Base-by-base conservation (phyloP, 257 asterid genomes). In the Plantago major region DNA sequence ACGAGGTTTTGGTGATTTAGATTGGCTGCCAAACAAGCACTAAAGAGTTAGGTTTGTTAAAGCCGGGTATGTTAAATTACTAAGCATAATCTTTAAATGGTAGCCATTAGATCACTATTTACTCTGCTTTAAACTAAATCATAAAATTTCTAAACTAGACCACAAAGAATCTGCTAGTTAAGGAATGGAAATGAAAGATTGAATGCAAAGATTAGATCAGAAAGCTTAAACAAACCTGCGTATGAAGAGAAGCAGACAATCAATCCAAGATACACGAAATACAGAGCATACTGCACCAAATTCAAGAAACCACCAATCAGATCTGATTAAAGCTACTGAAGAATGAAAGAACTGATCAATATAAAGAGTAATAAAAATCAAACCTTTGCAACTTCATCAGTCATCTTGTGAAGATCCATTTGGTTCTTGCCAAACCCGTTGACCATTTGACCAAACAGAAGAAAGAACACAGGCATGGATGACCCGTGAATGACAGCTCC, bases 371-470 rank as follows among this genome's bases (percentile, higher is more conserved):
- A 55, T 7, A 55, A 55, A 51, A 63, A 58, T 11, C 55, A 40
- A 46, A 87, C 95, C 90, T 80, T 87, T 47, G 95, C 67, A 18
- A 87, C 95, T 80, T 87, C 90, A 22, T 74, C 72, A 1, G 85
- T 77, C 94, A 87, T 82, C 67, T 67, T 72, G 53, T 76, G 79
- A 78, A 93, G 90, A 78, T 93, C 95, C 79, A 83, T 78, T 60
- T 93, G 99, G 62, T 93, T 93, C 67, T 93, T 84, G 7, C 96
- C 99, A 28, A 93, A 93, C 9, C 97, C 99, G 71, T 93, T 93
- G 14, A 93, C 90, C 97, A 93, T 87, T 62, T 90, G 81, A 17
- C 99, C 99, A 62, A 93, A 93, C 46, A 93, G 81, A 42, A 93
- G 78, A 67, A 93, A 93, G 89, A 93, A 93, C 64, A 93, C 94